Evolutionary conservation across 2,329 filamentous ascomycete genomes (phyloP).

Genomic region (Mycosphaerella arachidis): DNA sequence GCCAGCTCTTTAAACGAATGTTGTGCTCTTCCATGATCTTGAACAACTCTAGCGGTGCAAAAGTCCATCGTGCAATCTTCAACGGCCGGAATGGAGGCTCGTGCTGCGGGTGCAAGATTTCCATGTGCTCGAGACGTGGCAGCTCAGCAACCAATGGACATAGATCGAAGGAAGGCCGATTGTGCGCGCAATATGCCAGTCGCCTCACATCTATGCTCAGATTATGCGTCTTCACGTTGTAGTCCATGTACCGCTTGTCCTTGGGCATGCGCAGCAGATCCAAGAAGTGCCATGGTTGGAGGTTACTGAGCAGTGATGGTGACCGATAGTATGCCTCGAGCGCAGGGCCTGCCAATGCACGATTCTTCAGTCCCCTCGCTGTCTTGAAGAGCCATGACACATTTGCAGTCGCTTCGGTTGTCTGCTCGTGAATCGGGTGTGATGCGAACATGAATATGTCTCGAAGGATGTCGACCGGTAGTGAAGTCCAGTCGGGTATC

Average conservation of each 20-base stretch:
- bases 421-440: conserved; percentile 22
- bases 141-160: conserved; percentile 57
- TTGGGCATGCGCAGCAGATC: conserved; percentile 26
- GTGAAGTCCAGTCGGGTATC: conserved; percentile 32
- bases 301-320: conserved; percentile 28
- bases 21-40: conserved; percentile 53
- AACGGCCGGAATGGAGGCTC: conserved; percentile 61
- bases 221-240: conserved; percentile 65
- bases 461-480: conserved; percentile 33
- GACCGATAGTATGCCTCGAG: conserved; percentile 35
- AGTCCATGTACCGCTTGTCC: conserved; percentile 47
- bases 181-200: conserved; percentile 51
- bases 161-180: conserved; percentile 53
- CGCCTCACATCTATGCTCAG: conserved; percentile 65
- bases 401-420: conserved; percentile 21
- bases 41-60: conserved; percentile 60
- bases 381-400: conserved; percentile 32
- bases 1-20: conserved; percentile 47
- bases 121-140: conserved; percentile 63
- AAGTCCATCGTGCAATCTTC: conserved; percentile 58
- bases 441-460: conserved; percentile 35
- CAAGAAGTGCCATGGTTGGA: conserved; percentile 31
- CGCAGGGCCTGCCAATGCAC: conserved; percentile 33
- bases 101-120: conserved; percentile 68
- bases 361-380: conserved; percentile 28